Percentiles rank a stretch among this genome's conserved stretches.
These are phyloP conservation scores for Dorcoceras hygrometricum DNA, from an alignment of 257 asterid species.

Conservation along the genomic window DNA sequence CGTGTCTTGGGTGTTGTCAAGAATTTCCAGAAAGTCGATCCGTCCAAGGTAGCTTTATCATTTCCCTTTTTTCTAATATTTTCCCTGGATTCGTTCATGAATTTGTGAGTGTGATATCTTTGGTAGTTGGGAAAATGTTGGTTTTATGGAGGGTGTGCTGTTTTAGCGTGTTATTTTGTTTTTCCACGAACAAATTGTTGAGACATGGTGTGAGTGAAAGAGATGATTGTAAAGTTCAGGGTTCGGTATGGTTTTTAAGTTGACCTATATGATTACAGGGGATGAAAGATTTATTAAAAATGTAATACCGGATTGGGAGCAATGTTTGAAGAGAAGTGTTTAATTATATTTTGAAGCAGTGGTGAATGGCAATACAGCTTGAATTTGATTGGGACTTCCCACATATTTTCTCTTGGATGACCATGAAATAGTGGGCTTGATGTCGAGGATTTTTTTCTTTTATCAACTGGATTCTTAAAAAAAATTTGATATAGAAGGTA, in stretches of 20 bases:
- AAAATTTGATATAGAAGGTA: too few species aligned
- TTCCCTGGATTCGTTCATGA: background rate
- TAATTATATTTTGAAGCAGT: too few species aligned
- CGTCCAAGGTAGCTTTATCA: constrained; percentile 53
- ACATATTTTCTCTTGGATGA: too few species aligned
- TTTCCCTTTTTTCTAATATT: background rate
- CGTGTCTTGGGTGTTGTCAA: constrained; percentile 69
- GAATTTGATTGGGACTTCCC: too few species aligned
- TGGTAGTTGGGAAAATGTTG: background rate
- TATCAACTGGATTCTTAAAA: too few species aligned
- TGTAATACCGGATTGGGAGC: background rate
- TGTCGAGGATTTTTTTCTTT: too few species aligned
- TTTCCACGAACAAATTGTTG: background rate
- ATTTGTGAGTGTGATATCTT: background rate
- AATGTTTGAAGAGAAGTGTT: too few species aligned
- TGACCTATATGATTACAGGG: background rate
- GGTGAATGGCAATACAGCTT: too few species aligned
- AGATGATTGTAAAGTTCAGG: too few species aligned
- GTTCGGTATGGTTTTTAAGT: too few species aligned
- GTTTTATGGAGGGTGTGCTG: constrained; percentile 5
- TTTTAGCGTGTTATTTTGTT: constrained; percentile 9
- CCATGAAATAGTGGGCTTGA: too few species aligned
- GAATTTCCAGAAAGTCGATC: constrained; percentile 77
- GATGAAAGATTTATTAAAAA: background rate
- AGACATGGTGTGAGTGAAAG: background rate